phyloP scores from a whole-genome alignment of 1,139 yeast genomes.

The Suhomyces atakaporum region DNA sequence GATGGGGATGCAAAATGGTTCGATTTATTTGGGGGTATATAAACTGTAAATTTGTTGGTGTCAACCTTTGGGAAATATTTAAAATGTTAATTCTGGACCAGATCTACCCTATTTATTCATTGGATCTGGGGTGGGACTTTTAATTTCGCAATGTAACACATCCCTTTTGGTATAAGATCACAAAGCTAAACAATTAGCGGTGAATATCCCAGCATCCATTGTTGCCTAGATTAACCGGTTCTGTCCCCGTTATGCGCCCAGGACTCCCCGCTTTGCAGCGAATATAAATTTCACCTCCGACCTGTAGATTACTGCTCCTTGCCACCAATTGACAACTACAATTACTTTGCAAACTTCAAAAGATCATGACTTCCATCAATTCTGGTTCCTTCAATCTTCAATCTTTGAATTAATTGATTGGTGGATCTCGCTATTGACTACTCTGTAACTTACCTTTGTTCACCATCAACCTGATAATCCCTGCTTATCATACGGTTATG shows the following conservation, averaged over 20 bases:
- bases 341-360: background rate
- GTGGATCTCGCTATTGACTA: background rate
- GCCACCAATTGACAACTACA: too few species aligned
- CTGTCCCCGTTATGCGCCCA: too few species aligned
- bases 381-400: background rate
- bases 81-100: constrained; percentile 6
- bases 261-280: too few species aligned
- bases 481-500: background rate
- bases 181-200: constrained; percentile 1
- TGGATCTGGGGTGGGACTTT: background rate
- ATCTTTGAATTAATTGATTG: background rate
- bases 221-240: constrained; percentile 6
- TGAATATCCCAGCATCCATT: constrained; percentile 3
- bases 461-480: constrained; percentile 1
- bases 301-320: too few species aligned
- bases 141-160: constrained; percentile 10
- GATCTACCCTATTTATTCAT: constrained; percentile 4
- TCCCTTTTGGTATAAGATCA: constrained; percentile 5
- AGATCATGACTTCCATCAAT: too few species aligned
- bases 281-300: too few species aligned
- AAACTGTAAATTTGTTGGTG: too few species aligned
- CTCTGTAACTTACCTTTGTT: background rate
- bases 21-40: too few species aligned
- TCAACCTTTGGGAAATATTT: too few species aligned
- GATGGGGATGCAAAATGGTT: constrained; percentile 6